phyloP scores from a whole-genome alignment of 2,329 filamentous ascomycete species.

The Didymella sp. region DNA sequence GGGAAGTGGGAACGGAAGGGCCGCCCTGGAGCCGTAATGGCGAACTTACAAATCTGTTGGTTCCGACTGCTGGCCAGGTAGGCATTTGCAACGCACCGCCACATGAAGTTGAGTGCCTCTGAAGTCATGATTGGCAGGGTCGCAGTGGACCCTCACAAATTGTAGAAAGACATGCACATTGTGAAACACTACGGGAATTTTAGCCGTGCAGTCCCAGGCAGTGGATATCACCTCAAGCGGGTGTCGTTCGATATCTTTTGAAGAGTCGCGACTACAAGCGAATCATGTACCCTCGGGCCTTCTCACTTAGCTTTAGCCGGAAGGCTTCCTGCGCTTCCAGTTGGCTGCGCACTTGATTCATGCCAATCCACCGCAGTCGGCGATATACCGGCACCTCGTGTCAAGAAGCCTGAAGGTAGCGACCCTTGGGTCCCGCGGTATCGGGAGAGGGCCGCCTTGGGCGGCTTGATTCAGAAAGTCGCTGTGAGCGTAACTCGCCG shows the following conservation, averaged over 20 bases:
- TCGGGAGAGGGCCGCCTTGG: conserved; percentile 27
- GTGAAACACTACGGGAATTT: conserved; percentile 19
- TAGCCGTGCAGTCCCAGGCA: conserved; percentile 17
- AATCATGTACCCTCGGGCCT: conserved; percentile 19
- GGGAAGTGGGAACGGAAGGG: conserved; percentile 43
- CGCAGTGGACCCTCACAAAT: conserved; percentile 16
- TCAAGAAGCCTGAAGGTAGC: conserved; percentile 17
- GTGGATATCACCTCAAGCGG: conserved; percentile 5
- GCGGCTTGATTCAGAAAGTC: conserved; percentile 16
- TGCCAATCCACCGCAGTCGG: conserved; percentile 12
- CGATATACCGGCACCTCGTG: conserved; percentile 18
- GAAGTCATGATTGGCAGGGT: conserved; percentile 7
- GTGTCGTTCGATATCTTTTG: conserved; percentile 4
- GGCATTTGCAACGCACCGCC: conserved; percentile 31
- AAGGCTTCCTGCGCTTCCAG: conserved; percentile 7
- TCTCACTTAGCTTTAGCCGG: conserved; percentile 4
- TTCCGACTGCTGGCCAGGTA: conserved; percentile 24
- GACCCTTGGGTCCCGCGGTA: conserved; percentile 24
- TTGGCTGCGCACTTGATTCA: conserved; percentile 15
- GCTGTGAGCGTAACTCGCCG: conserved; percentile 29
- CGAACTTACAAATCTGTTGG: conserved; percentile 26
- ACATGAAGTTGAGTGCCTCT: conserved; percentile 21
- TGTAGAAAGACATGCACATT: conserved; percentile 5
- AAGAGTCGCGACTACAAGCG: conserved; percentile 2
- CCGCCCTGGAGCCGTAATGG: conserved; percentile 43